phyloP scores from a whole-genome alignment of 1,284 basidiomycete species.

The Wolfiporia cocos region DNA sequence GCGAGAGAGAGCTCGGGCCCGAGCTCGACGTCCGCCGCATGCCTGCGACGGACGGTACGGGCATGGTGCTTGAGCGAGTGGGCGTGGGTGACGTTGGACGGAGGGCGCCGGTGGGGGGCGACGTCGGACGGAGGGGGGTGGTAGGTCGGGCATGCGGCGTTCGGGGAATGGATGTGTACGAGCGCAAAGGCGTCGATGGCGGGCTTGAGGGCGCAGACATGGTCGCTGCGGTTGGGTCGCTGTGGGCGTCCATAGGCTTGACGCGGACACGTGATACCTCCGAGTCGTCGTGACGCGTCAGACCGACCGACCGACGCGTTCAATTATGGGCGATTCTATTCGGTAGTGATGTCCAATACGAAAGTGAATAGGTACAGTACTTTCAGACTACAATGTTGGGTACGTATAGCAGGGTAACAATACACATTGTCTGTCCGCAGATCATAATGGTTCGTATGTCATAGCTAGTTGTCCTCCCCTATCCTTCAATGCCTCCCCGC shows the following conservation, averaged over 20 bases:
- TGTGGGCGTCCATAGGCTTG: no score
- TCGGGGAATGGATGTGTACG: conserved; percentile 17
- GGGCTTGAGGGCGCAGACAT: conserved; percentile 10
- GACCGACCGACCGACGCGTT: no score
- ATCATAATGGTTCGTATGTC: no score
- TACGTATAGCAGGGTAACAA: not conserved
- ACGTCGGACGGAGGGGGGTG: not conserved
- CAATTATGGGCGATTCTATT: no score
- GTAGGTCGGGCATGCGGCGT: conserved; percentile 6
- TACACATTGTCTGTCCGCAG: no score
- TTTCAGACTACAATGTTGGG: not conserved
- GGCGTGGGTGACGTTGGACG: conserved; percentile 20
- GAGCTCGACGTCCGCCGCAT: conserved; percentile 3
- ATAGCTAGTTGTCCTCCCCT: no score
- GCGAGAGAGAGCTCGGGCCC: not conserved
- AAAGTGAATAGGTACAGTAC: no score
- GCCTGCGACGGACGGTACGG: conserved; percentile 3
- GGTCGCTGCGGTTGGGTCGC: no score
- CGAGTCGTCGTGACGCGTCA: no score
- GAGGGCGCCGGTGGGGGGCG: conserved; percentile 4
- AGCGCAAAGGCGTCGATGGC: conserved; percentile 6
- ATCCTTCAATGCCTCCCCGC: conserved; percentile 8
- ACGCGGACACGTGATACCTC: no score
- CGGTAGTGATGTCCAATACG: no score
- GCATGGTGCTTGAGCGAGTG: conserved; percentile 7